Base-by-base conservation (phyloP, 1,284 basidiomycete species). In the Ceratobasidium sp. region DNA sequence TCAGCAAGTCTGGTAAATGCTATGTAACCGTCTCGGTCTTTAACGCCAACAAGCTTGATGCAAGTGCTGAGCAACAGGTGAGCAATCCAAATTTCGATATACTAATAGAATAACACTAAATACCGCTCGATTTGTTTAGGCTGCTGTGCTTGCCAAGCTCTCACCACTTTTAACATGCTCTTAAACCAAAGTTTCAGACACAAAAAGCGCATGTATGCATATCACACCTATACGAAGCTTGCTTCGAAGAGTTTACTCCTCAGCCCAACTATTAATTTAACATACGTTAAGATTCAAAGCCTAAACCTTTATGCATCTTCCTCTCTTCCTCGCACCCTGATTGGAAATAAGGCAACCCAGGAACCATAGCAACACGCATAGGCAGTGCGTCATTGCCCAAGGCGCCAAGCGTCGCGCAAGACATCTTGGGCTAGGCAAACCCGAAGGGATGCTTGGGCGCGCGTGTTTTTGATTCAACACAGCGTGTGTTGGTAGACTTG, bases 11-110 rank as follows among this genome's bases (percentile, higher is more conserved):
- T 20, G 38, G 38, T 12, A 66, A 66, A 66, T 66, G 73, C 73
- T 75, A 75, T 26, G 73, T 75, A 40, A 75, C 73, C 23, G 52
- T 75, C 20, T 75, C 73, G 10, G 73, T 48, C 1, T 75, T 75
- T 23, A 40, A 75, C 23, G 62, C 50, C 38, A 75, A 75, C 73
- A 75, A 66, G 23, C 48, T 46, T 17, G 73, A 75, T 40, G 73
- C 73, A 38, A 75, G 62, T 40, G 38, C 33, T 38, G 73, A 54
- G 15, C 33, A 75, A 23, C 73, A 66, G 62, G 73, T 66, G 42
- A 26, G 73, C 17, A n/a, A 26, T 26, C 48, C 4, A 12, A 15
- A 12, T 54, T 38, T 46, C 10, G 12, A 13, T 15, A 17, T 13
- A 5, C 20, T 20, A 20, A 23, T 40, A 33, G 38, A 71, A 23